Base-by-base conservation (phyloP, 2,329 filamentous ascomycete species). In the Leptoxyphium fumago region DNA sequence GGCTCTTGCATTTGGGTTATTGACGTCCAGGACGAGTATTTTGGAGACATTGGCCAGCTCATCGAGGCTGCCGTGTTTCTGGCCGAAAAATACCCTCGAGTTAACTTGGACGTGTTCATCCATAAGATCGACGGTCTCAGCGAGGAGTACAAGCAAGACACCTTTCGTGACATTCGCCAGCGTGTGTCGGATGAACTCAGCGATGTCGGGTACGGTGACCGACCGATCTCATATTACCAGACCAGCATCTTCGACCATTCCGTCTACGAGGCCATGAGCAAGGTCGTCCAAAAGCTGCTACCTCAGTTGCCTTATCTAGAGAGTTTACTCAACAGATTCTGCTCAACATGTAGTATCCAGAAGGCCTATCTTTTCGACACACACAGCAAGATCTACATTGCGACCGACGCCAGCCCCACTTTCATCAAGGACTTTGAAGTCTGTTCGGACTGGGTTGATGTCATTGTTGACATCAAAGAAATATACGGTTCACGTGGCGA, bases 331-430 rank as follows among this genome's bases (percentile, higher is more conserved):
- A 95, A 93, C 57, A 91, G 89, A 52, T 75, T 98, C 38, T 93
- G 86, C 66, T 85, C 84, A 48, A 91, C 86, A 11, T 96, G 88
- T 60, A 83, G 85, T 40, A 95, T 98, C 61, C 88, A 96, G 61
- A 98, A 98, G 66, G 89, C 88, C 2, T 98, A 98, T 62, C 77
- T 98, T 6, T 98, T 98, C 60, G 93, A 98, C 60, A 88, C 96
- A 8, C 76, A 94, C 54, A 94, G 85, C 66, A 98, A 98, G 68
- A 94, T 98, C 49, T 98, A 98, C 67, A 94, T 98, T 54, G 91
- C 91, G 1, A 95, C 89, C 5, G 91, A 98, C 62, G 91, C 82
- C 28, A 82, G 84, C 34, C 89, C 89, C 0, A 85, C 89, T 29
- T 89, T 96, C 58, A 91, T 95, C 73, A 83, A 84, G 38, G 89